Base-by-base conservation (phyloP, 495 filamentous ascomycete species). In the Neurospora sp. region DNA sequence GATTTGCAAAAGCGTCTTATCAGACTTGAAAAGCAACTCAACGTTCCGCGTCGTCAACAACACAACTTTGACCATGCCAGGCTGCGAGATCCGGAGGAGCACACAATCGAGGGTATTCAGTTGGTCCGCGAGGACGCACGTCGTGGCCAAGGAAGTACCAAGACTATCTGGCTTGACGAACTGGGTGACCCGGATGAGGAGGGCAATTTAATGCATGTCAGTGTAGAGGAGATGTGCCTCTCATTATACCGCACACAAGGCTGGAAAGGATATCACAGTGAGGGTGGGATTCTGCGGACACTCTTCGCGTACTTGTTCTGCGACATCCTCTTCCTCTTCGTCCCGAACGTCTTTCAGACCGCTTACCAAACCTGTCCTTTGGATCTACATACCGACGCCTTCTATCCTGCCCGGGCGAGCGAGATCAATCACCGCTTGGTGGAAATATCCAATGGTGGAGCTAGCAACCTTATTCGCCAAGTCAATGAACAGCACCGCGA, bases 341-440 rank as follows among this genome's bases (percentile, higher is more conserved):
- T 98, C 38, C 94, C 96, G 31, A 97, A 97, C 75, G 95, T 98
- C 74, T 99, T 98, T 82, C 94, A 98, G 78, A 99, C 95, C 4
- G 86, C 91, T 6, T 99, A 91, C 80, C 96, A 99, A 78, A 97
- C 93, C 1, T 96, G 93, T 77, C 96, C 96, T 1, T 84, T 99
- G 16, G 96, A 99, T 78, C 85, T 99, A 8, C 91, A 95, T 79
- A 97, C 94, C 4, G 96, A 98, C 82, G 90, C 93, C 20, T 99
- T 99, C 85, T 98, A 93, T 77, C 89, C 93, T 0, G 88, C 89
- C 40, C 88, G 96, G 8, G 88, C 90, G 35, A 93, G 90, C 5
- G 94, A 97, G 82, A 97, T 98, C 78, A 96, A 97, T 80, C 89
- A 90, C 76, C 90, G 94, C 22, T 85, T 98, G 4, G 92, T 91